A percentile compares a stretch with the other conserved stretches of the same genome.
phyloP scores from a whole-genome alignment of 805 yeast genomes.

The Candida piceae region DNA sequence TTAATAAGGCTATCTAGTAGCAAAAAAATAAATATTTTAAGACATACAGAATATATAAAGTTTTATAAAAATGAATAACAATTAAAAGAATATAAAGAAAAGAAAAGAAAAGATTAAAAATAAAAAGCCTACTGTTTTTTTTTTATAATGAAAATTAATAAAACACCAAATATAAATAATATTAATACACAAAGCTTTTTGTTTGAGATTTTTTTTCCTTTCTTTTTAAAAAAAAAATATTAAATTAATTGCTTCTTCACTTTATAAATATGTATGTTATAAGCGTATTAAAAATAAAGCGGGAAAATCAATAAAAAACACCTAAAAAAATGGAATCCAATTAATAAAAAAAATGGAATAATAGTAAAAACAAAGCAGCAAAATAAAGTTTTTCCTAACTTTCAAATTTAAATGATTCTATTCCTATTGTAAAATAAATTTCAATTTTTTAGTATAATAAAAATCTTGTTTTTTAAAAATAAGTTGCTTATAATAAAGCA shows the following conservation, averaged over 20 bases:
- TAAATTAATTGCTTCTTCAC: not conserved
- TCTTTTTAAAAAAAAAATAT: no score
- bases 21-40: no score
- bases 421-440: not conserved
- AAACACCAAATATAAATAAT: conserved; percentile 4
- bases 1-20: no score
- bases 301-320: no score
- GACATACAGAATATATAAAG: no score
- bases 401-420: not conserved
- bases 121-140: no score
- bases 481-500: conserved; percentile 31
- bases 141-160: conserved; percentile 1
- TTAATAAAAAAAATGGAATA: not conserved
- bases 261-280: not conserved
- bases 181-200: conserved; percentile 1
- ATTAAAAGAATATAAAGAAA: no score
- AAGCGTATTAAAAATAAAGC: not conserved
- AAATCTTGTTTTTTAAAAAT: not conserved
- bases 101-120: no score
- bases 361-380: no score
- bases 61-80: no score
- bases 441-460: not conserved
- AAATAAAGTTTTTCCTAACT: no score
- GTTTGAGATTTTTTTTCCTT: no score
- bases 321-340: not conserved